Conservation (phyloP, 2,329 filamentous ascomycete species). For the Talaromyces sp. region DNA sequence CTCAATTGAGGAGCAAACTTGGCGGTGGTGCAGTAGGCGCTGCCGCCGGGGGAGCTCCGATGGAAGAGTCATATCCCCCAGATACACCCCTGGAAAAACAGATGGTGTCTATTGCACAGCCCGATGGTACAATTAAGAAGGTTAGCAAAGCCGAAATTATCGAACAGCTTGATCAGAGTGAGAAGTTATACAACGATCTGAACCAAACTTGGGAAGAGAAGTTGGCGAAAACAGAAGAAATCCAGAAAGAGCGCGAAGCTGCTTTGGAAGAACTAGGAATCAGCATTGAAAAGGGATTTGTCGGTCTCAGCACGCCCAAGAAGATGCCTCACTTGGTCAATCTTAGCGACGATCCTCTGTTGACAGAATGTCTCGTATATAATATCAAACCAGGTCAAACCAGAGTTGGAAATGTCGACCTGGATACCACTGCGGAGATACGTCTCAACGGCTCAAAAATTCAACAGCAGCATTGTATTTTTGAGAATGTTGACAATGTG, state of each 20-base stretch:
- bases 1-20: conserved; percentile 79
- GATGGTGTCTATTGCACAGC: conserved; percentile 84
- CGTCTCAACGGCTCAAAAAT: conserved; percentile 91
- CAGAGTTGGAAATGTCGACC: conserved; percentile 89
- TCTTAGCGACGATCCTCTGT: conserved; percentile 84
- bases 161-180: conserved; percentile 90
- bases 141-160: conserved; percentile 98
- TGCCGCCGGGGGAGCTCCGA: conserved; percentile 43
- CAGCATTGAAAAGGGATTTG: conserved; percentile 97
- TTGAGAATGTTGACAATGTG: conserved; percentile 86
- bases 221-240: conserved; percentile 86
- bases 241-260: conserved; percentile 93
- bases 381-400: conserved; percentile 95
- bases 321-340: conserved; percentile 99
- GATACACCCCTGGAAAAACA: conserved; percentile 92
- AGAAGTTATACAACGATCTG: conserved; percentile 90
- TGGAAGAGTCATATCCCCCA: conserved; percentile 82
- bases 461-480: conserved; percentile 83
- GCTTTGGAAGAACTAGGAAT: conserved; percentile 95
- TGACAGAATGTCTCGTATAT: conserved; percentile 95
- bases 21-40: conserved; percentile 44
- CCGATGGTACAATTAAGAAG: conserved; percentile 84
- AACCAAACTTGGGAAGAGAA: conserved; percentile 99
- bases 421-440: conserved; percentile 77
- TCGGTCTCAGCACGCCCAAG: conserved; percentile 91